These are phyloP conservation scores for Lentinula raphanica DNA, from an alignment of 768 basidiomycete genomes.

Conservation along the genomic window DNA sequence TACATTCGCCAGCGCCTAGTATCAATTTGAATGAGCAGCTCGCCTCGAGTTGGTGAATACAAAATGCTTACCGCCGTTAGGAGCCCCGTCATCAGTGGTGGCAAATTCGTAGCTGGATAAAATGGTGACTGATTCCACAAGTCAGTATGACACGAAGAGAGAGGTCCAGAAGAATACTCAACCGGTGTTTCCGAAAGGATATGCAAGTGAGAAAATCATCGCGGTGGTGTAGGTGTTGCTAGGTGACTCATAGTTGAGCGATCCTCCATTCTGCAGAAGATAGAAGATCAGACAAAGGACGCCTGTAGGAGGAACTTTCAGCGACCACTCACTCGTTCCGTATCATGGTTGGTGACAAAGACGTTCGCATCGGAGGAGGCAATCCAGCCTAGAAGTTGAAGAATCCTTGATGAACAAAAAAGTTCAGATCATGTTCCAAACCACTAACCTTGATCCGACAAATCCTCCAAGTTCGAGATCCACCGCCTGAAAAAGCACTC, in stretches of 20 bases:
- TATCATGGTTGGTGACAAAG: constrained; percentile 69
- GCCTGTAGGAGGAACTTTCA: not conserved
- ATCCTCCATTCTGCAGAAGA: constrained; percentile 37
- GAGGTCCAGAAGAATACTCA: too few species aligned
- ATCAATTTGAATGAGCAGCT: not conserved
- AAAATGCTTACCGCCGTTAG: constrained; percentile 42
- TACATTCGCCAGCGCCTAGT: constrained; percentile 46
- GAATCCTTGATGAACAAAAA: not conserved
- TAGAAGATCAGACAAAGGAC: not conserved
- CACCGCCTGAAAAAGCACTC: constrained; percentile 45
- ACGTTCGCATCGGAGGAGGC: constrained; percentile 49
- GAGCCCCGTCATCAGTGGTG: constrained; percentile 50
- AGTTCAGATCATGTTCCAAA: not conserved
- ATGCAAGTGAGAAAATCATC: constrained; percentile 59
- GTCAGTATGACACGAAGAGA: not conserved
- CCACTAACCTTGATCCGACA: constrained; percentile 43
- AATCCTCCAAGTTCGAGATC: constrained; percentile 45
- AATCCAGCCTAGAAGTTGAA: constrained; percentile 46
- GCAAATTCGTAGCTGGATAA: constrained; percentile 55
- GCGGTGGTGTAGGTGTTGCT: constrained; percentile 62
- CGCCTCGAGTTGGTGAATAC: not conserved
- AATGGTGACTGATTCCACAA: constrained; percentile 38
- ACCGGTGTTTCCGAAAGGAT: constrained; percentile 49
- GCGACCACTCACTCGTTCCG: constrained; percentile 45
- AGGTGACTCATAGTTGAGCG: constrained; percentile 54